phyloP scores from a whole-genome alignment of 176 grass and related monocot species.

The Cocos nucifera region DNA sequence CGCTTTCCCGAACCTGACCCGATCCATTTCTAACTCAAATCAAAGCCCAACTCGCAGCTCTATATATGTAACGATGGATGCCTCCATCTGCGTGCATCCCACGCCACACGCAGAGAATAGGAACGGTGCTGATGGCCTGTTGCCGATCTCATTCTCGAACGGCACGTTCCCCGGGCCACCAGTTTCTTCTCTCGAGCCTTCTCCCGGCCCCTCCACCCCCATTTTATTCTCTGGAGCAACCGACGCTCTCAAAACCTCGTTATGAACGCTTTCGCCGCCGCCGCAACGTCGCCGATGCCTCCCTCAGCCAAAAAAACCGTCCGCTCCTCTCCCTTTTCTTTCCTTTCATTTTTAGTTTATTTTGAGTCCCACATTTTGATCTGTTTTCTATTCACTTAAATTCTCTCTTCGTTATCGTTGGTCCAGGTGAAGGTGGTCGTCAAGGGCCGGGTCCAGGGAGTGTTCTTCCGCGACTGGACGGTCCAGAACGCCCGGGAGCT shows the following conservation, averaged over 20 bases:
- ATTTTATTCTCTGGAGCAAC: too few species aligned
- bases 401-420: neutral
- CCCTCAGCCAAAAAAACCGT: slow-evolving; percentile 16
- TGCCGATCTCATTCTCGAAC: too few species aligned
- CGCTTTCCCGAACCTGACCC: too few species aligned
- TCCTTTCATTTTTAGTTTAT: neutral
- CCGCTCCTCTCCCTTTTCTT: neutral
- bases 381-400: too few species aligned
- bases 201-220: neutral
- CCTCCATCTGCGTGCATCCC: too few species aligned
- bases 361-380: neutral
- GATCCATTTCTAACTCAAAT: too few species aligned
- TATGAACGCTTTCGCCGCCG: slow-evolving; percentile 24
- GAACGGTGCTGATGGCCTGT: too few species aligned
- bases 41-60: too few species aligned
- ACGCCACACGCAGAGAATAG: too few species aligned
- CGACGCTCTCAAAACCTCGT: neutral
- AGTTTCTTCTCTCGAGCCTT: slow-evolving; percentile 6
- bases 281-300: slow-evolving; percentile 15
- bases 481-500: slow-evolving; percentile 55
- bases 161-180: too few species aligned
- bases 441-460: slow-evolving; percentile 76
- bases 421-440: slow-evolving; percentile 39
- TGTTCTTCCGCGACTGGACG: slow-evolving; percentile 79
- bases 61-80: too few species aligned